These are phyloP conservation scores for Turritis glabra DNA, from an alignment of 345 rosid species.

Conservation along the genomic window DNA sequence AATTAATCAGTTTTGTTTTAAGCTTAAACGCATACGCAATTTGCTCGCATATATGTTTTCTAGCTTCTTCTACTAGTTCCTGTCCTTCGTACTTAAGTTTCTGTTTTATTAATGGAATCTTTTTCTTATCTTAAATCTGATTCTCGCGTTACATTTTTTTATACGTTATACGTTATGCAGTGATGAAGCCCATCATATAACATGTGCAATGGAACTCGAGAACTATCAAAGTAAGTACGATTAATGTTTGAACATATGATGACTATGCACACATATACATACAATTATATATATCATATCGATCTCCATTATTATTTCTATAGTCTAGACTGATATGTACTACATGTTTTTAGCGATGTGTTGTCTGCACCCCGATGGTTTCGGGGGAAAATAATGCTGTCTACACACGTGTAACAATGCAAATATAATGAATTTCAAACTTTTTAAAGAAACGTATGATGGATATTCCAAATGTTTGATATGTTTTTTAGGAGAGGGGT, in stretches of 20 bases:
- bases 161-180: background rate
- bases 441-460: background rate
- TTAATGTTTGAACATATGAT: background rate
- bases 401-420: conserved; percentile 27
- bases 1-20: background rate
- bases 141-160: background rate
- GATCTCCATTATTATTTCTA: conserved; percentile 12
- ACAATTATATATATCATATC: background rate
- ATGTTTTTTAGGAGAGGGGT: background rate
- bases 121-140: background rate
- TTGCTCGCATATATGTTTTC: background rate
- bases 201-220: background rate
- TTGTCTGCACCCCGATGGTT: conserved; percentile 30
- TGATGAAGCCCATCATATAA: background rate
- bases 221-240: background rate
- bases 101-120: background rate
- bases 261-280: background rate
- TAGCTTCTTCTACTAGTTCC: background rate
- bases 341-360: conserved; percentile 19
- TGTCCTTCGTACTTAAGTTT: background rate
- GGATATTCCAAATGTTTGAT: background rate
- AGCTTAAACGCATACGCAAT: too few relatives aligned
- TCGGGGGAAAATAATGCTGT: conserved; percentile 8
- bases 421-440: too few relatives aligned
- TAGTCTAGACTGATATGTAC: conserved; percentile 26